These are phyloP conservation scores for Boletellus sp. DNA, from an alignment of 768 basidiomycete genomes.

Conservation along the genomic window DNA sequence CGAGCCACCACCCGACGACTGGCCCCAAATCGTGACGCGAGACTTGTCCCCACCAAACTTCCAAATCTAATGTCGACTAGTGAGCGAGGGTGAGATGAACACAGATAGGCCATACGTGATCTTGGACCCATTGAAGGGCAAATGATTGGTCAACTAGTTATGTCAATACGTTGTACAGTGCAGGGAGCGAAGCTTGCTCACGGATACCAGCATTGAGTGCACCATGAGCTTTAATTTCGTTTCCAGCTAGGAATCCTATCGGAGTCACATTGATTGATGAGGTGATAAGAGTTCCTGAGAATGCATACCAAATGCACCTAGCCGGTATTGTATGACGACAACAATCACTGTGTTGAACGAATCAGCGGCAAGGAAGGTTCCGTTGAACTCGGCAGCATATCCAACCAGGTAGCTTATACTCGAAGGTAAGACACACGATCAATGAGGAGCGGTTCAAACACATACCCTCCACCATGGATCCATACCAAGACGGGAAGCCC, in stretches of 20 bases:
- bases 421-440: too few species aligned
- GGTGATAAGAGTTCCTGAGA: too few species aligned
- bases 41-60: slow-evolving; percentile 33
- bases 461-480: slow-evolving; percentile 38
- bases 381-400: too few species aligned
- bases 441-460: too few species aligned
- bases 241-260: slow-evolving; percentile 32
- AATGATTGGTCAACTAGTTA: slow-evolving; percentile 37
- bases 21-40: slow-evolving; percentile 37
- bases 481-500: slow-evolving; percentile 34
- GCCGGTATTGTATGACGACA: too few species aligned
- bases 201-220: slow-evolving; percentile 35
- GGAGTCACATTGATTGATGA: not conserved
- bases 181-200: slow-evolving; percentile 6
- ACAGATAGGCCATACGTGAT: slow-evolving; percentile 20
- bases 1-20: slow-evolving; percentile 34
- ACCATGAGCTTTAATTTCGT: slow-evolving; percentile 29
- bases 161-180: too few species aligned
- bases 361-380: too few species aligned
- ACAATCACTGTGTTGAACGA: too few species aligned
- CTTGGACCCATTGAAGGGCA: slow-evolving; percentile 36
- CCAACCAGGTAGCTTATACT: too few species aligned
- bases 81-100: not conserved
- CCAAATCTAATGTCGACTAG: slow-evolving; percentile 20
- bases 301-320: too few species aligned